phyloP scores from a whole-genome alignment of 305 asterid genomes.

The Rubia tinctorum region DNA sequence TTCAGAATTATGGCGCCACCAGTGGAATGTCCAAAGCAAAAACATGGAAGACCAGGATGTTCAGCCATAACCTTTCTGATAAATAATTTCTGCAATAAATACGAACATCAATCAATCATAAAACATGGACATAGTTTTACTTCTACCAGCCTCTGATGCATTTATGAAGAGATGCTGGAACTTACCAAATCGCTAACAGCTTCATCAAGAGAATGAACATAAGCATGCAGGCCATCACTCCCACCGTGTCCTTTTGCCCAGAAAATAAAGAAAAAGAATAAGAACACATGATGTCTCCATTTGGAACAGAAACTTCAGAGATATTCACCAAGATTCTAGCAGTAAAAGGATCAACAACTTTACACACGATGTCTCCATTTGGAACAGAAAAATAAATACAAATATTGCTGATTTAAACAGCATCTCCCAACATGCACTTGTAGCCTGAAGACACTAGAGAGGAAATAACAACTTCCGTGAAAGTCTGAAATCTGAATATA shows the following conservation, averaged over 20 bases:
- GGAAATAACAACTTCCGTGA: background rate
- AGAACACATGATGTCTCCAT: too few species aligned
- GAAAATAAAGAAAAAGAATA: background rate
- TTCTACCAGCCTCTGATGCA: background rate
- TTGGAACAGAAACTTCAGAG: too few species aligned
- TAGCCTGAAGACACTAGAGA: background rate
- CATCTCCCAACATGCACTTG: background rate
- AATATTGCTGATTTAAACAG: background rate
- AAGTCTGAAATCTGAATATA: background rate
- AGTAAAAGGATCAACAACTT: background rate
- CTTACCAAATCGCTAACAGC: conserved; percentile 76
- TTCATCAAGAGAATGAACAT: conserved; percentile 76
- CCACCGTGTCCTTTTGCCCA: conserved; percentile 82
- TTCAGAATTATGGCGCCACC: conserved; percentile 89
- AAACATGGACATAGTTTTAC: background rate
- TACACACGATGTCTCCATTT: background rate
- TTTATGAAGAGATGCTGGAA: conserved; percentile 9
- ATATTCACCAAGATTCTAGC: too few species aligned
- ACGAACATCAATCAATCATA: conserved; percentile 3
- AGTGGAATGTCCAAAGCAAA: conserved; percentile 95
- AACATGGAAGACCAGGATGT: conserved; percentile 67
- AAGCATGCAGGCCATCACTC: conserved; percentile 94
- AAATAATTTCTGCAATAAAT: conserved; percentile 47
- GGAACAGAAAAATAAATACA: background rate
- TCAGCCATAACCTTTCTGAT: conserved; percentile 59